Evolutionary conservation across 331 rosid genomes (phyloP).

Genomic region (Cydonia oblonga): DNA sequence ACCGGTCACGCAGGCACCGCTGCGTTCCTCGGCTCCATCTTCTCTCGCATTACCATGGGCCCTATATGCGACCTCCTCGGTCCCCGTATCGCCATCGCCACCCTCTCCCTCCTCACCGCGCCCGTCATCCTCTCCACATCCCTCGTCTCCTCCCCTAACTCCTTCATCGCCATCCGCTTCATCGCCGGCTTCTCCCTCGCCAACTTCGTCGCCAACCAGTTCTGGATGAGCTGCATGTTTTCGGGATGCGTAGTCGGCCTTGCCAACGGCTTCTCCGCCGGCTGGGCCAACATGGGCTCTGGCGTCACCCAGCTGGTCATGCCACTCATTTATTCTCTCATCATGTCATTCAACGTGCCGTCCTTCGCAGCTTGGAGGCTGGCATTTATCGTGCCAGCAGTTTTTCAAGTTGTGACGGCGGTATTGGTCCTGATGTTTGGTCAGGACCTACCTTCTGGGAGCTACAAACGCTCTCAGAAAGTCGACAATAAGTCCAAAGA

Average conservation of each 20-base stretch:
- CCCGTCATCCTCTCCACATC: conserved; percentile 34
- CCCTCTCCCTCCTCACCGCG: conserved; percentile 47
- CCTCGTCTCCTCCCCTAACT: conserved; percentile 18
- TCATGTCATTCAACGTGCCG: conserved; percentile 14
- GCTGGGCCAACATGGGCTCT: conserved; percentile 53
- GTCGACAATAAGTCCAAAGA: background rate
- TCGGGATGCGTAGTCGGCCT: conserved; percentile 33
- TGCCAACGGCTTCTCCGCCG: conserved; percentile 53
- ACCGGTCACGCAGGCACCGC: conserved; percentile 32
- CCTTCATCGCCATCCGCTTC: conserved; percentile 44
- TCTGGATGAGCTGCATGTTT: conserved; percentile 65
- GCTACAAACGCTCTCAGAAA: background rate
- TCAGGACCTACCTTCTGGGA: conserved; percentile 32
- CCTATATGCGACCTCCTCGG: conserved; percentile 43
- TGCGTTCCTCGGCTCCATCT: conserved; percentile 44
- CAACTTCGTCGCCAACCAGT: conserved; percentile 51
- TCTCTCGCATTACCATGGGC: conserved; percentile 60
- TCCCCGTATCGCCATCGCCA: conserved; percentile 41
- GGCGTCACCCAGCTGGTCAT: conserved; percentile 47
- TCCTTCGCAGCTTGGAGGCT: conserved; percentile 45
- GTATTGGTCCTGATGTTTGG: conserved; percentile 28
- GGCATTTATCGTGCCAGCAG: conserved; percentile 30
- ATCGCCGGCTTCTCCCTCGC: conserved; percentile 41
- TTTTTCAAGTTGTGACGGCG: conserved; percentile 28
- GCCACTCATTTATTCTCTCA: conserved; percentile 35